Evolutionary conservation across 1,284 basidiomycete genomes (phyloP), one percentile per base, ranked within the genome.

Genomic region (Trichosporon inkin): DNA sequence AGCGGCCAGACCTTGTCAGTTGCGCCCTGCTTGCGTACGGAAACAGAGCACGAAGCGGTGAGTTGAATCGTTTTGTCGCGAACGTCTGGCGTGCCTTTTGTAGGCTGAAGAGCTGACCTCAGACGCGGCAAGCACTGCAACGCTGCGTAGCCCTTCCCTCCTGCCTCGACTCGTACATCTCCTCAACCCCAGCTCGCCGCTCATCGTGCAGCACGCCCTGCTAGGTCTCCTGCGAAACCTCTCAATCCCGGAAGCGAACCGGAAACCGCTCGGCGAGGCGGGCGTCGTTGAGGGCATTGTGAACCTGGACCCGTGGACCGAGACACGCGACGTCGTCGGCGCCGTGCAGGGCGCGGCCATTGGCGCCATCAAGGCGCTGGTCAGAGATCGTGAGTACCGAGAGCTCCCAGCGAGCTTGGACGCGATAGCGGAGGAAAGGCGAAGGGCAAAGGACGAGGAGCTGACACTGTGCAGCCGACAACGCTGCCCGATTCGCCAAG

Each of bases 271-370:
- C 8, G 83, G 83, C n/a, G 78, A 85, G 38, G 84, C 85, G 13
- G 82, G 82, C 17, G 80, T 93, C 32, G 79, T 93, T 19, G 82
- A 84, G 51, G 78, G 80, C 19, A 81, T 93, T 19, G 79, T 84
- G 8, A 75, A 78, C n/a, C 87, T 88, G 62, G 84, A 85, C 2
- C 80, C 91, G 10, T 92, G 88, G 85, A 82, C 83, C 28, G 82
- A 85, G 55, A 83, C 84, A 61, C 79, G 83, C 7, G 90, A 94
- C 72, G 85, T 92, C 80, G 85, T 88, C 11, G 88, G 90, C 58
- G 84, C 89, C 11, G 85, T 98, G 0, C 95, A 98, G 77, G 83
- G 92, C 24, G 87, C 86, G 52, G 90, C 90, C 0, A 88, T 97
- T 44, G 91, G 90, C 0, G 82, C 93, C 16, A 83, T 89, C 32